Evolutionary conservation across 495 filamentous ascomycete genomes (phyloP), one percentile per base, ranked within the genome.

Genomic region (Tuber brumale): DNA sequence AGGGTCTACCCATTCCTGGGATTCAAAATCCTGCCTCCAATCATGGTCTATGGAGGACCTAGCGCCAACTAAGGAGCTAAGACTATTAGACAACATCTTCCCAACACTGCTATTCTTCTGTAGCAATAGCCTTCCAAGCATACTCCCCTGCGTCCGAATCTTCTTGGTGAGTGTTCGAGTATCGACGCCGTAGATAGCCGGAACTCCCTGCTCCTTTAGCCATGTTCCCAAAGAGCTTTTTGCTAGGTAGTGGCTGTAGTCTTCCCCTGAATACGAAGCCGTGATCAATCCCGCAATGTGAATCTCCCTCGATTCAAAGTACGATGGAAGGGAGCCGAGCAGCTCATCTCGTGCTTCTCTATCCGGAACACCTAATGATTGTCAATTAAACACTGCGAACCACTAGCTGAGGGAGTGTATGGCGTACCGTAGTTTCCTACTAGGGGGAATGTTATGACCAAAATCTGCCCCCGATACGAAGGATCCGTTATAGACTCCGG

Each of bases 181-280:
- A 86, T 99, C 95, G 71, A 99, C 91, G 66, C 94, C 95, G 84
- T 95, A 93, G 85, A 99, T 94, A 75, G 95, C 95, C n/a, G 95
- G 95, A 72, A 99, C 89, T 69, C 91, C 92, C 83, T 97, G 91
- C 84, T 97, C 94, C 86, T 96, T 96, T 76, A 98, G 89, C 95
- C 95, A 99, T 85, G 90, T 88, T 43, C 94, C 94, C 23, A 99
- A 85, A 3, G 95, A 97, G 23, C 94, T 97, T 69, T 88, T 85
- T 16, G 95, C 95, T 45, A 98, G 89, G 86, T 92, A 92, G 85
- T 99, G 95, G 0, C 95, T 97, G 86, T 90, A 99, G 75, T 97
- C 90, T 84, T 98, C 94, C 74, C 95, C 95, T 23, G 93, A 89
- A 83, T 98, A 97, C 21, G 94, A 92, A 71, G 95, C 93, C 71